Evolutionary conservation across 768 basidiomycete genomes (phyloP), one percentile per base, ranked within the genome.

Genomic region (Lactarius hengduanensis): DNA sequence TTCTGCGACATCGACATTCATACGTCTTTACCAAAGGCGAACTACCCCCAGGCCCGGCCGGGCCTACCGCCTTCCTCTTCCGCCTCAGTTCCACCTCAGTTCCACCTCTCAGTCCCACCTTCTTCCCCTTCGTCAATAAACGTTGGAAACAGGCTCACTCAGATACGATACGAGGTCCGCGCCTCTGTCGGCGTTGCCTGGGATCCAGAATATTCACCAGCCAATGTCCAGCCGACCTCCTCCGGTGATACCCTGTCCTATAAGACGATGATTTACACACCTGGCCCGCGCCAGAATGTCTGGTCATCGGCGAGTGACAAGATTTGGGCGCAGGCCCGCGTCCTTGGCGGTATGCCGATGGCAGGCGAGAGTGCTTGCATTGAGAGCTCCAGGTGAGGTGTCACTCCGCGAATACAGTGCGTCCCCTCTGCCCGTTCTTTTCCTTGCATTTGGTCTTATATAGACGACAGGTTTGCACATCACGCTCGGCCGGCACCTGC

Each of bases 361-460:
- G 84, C 88, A 36, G 91, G 92, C 10, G 84, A 86, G 72, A 84
- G 83, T 66, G 87, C 83, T 20, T 89, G 86, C 72, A 79, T 94
- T 50, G n/a, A n/a, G 88, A 92, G 71, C 76, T 94, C 61, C 85
- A 88, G 68, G 87, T 94, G 57, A 92, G 87, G 80, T 94, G 94
- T 71, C 88, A 91, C 73, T 90, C 91, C 1, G 77, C 78, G 59
- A 91, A 89, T 78, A 92, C 89, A 87, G 92, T 90, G 56, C 65
- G 75, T 71, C 57, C 30, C 3, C 34, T 36, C 5, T 18, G 5
- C 2, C 4, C 2, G 15, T 11, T 16, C 32, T 6, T 32, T 28
- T 9, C 30, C n/a, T 28, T 28, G 2, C 15, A 1, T 56, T 56
- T 36, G n/a, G n/a, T n/a, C n/a, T n/a, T n/a, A n/a, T n/a, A n/a